phyloP scores from a whole-genome alignment of 148 eudicot genomes.

The Chenopodium suecicum region DNA sequence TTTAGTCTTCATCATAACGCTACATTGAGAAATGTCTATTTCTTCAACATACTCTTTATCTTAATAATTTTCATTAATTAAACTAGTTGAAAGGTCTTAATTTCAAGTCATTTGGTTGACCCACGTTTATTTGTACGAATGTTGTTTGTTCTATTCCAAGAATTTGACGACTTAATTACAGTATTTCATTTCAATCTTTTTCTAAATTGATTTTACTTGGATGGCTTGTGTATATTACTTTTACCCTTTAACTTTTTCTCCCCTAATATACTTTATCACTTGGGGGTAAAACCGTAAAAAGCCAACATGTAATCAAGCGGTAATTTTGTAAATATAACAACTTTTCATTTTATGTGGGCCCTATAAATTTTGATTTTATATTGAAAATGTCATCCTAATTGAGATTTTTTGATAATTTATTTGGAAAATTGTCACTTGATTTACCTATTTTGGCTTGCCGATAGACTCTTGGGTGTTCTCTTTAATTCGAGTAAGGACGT shows the following conservation, averaged over 20 bases:
- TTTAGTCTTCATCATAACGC: slow-evolving; percentile 16
- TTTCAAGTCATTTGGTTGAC: slow-evolving; percentile 19
- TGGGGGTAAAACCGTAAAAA: too few species aligned
- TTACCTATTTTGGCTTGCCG: too few species aligned
- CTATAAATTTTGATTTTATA: too few species aligned
- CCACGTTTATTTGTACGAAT: not conserved
- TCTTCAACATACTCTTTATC: not conserved
- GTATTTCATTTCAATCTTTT: not conserved
- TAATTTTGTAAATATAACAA: too few species aligned
- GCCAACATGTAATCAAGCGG: too few species aligned
- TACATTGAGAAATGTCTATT: slow-evolving; percentile 5
- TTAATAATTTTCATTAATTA: slow-evolving; percentile 13
- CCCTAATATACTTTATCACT: too few species aligned
- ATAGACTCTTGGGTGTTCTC: too few species aligned
- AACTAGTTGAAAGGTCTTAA: slow-evolving; percentile 18
- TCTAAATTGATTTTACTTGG: not conserved
- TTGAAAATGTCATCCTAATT: too few species aligned
- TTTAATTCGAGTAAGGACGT: too few species aligned
- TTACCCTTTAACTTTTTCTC: not conserved
- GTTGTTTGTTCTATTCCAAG: not conserved
- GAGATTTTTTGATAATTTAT: too few species aligned
- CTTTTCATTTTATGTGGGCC: too few species aligned
- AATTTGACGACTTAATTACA: not conserved
- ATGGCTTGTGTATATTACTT: not conserved
- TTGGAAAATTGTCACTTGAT: too few species aligned